Evolutionary conservation across 2,329 filamentous ascomycete species (phyloP).

Genomic region (Ceratocystiopsis sp.): DNA sequence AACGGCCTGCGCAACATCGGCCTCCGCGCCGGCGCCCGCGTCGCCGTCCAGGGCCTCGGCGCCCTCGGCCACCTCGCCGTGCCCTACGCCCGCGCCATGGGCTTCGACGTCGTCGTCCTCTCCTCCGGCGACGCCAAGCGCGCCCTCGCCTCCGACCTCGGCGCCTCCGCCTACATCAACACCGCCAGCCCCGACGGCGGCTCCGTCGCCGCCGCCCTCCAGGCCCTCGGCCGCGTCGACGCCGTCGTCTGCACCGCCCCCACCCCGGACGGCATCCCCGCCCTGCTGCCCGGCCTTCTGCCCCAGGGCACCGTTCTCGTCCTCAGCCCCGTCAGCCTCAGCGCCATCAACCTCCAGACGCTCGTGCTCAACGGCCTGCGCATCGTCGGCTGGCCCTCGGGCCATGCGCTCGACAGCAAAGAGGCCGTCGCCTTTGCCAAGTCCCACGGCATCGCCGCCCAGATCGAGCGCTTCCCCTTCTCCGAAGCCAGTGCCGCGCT

Average conservation of each 20-base stretch:
- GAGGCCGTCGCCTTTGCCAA: conserved; percentile 50
- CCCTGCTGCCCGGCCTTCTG: conserved; percentile 35
- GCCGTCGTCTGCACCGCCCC: conserved; percentile 48
- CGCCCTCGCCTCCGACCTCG: conserved; percentile 45
- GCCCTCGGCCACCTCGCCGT: conserved; percentile 64
- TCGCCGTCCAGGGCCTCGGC: conserved; percentile 52
- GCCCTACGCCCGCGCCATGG: conserved; percentile 61
- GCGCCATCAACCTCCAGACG: conserved; percentile 24
- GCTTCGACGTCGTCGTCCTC: conserved; percentile 53
- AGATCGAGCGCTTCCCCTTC: conserved; percentile 48
- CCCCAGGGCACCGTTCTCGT: conserved; percentile 40
- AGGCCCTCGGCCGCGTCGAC: conserved; percentile 38
- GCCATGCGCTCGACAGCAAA: conserved; percentile 44
- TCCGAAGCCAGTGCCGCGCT: conserved; percentile 28
- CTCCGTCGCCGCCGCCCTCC: conserved; percentile 19
- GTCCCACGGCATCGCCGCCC: conserved; percentile 43
- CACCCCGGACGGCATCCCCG: conserved; percentile 34
- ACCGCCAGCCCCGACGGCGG: conserved; percentile 33
- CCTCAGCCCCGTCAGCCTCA: conserved; percentile 32
- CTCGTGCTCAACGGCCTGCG: conserved; percentile 35
- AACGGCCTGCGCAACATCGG: conserved; percentile 38
- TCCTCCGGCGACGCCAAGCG: conserved; percentile 46
- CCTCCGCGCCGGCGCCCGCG: conserved; percentile 32
- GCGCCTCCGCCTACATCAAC: conserved; percentile 44
- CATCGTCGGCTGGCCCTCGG: conserved; percentile 47